Percentiles rank a stretch among this genome's conserved stretches.
Evolutionary conservation across 768 basidiomycete genomes (phyloP).

Genomic region (Pholiota microspora): DNA sequence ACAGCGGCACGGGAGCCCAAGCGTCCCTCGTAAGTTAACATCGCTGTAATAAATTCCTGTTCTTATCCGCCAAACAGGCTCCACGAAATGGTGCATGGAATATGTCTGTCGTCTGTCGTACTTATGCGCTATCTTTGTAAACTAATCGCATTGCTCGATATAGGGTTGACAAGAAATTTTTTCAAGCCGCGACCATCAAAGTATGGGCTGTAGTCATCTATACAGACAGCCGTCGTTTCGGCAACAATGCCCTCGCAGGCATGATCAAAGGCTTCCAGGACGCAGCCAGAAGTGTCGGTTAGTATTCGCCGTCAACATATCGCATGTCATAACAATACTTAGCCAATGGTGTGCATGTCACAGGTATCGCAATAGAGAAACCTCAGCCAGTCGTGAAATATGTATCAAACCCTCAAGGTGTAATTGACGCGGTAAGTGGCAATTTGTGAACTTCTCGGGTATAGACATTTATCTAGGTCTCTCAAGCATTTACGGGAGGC

Average conservation of each 20-base stretch:
- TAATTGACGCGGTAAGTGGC: constrained; percentile 32
- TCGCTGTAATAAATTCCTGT: background rate
- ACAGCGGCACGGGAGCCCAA: constrained; percentile 54
- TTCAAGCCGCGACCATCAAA: constrained; percentile 46
- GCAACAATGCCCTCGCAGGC: constrained; percentile 34
- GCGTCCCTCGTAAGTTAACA: constrained; percentile 50
- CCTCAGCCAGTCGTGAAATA: constrained; percentile 43
- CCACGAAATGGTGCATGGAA: constrained; percentile 77
- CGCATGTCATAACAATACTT: background rate
- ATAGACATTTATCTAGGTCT: constrained; percentile 28
- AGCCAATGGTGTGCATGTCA: constrained; percentile 21
- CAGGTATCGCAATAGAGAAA: constrained; percentile 60
- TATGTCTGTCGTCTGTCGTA: constrained; percentile 44
- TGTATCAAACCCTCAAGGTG: constrained; percentile 54
- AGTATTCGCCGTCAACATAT: constrained; percentile 28
- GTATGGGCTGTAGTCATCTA: constrained; percentile 68
- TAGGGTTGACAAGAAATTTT: constrained; percentile 73
- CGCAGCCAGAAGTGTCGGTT: constrained; percentile 57
- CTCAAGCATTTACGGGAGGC: constrained; percentile 43
- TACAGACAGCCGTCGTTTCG: constrained; percentile 55
- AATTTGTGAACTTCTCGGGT: background rate
- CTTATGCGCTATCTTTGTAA: constrained; percentile 15
- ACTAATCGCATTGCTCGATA: constrained; percentile 39
- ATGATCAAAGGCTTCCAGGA: constrained; percentile 52
- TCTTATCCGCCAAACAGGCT: constrained; percentile 30